These are phyloP conservation scores for Hibiscus syriacus DNA, from an alignment of 345 rosid genomes.

Conservation along the genomic window DNA sequence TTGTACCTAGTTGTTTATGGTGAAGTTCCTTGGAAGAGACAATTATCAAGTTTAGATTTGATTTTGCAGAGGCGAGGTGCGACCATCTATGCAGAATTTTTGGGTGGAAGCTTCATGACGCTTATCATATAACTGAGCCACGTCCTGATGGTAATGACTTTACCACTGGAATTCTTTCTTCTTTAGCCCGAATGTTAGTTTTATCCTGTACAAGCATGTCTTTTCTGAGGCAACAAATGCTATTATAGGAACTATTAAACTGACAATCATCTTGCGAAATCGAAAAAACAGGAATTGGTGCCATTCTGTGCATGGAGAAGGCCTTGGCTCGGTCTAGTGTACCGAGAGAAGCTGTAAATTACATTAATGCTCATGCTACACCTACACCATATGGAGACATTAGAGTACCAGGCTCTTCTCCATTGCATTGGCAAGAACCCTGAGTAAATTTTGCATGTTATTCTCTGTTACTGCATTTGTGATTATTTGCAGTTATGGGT, in stretches of 20 bases:
- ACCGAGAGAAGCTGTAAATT: conserved; percentile 62
- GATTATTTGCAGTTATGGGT: conserved; percentile 50
- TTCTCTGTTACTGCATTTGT: too few species aligned
- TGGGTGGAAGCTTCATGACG: conserved; percentile 97
- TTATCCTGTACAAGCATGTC: not conserved
- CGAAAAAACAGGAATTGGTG: conserved; percentile 58
- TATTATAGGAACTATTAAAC: conserved; percentile 7
- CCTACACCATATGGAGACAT: conserved; percentile 86
- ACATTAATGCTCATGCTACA: conserved; percentile 93
- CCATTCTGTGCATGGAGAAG: conserved; percentile 77
- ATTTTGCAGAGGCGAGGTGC: conserved; percentile 75
- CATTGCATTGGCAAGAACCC: conserved; percentile 75
- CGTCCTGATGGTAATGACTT: conserved; percentile 66
- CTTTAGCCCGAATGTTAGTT: not conserved
- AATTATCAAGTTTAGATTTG: conserved; percentile 1
- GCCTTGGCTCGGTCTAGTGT: conserved; percentile 73
- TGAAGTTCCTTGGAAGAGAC: not conserved
- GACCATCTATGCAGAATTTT: conserved; percentile 80
- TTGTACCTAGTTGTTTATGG: not conserved
- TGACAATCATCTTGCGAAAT: not conserved
- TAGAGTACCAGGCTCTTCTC: conserved; percentile 70
- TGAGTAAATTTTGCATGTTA: conserved; percentile 33
- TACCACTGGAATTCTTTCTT: not conserved
- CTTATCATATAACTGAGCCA: conserved; percentile 96
- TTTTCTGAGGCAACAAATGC: not conserved